Percentiles rank a stretch among this genome's conserved stretches.
These are phyloP conservation scores for Ochromonas danica DNA, from an alignment of 108 stramenopile genomes.

Conservation along the genomic window DNA sequence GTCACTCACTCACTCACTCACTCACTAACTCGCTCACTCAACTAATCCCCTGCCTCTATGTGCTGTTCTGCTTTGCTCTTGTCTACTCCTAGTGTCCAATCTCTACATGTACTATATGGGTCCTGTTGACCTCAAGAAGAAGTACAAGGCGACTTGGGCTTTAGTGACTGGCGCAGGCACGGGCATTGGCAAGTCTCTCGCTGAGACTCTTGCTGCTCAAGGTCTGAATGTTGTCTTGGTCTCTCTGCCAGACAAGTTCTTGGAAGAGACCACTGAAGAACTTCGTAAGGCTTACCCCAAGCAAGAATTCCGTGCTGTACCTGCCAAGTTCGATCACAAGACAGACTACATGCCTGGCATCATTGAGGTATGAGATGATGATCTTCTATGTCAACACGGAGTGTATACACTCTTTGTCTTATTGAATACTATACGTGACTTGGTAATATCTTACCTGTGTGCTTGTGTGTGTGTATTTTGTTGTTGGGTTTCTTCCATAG, in stretches of 20 bases:
- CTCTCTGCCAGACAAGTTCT: conserved; percentile 79
- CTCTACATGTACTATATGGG: conserved; percentile 42
- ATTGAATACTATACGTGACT: neutral
- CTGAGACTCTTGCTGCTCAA: conserved; percentile 82
- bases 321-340: conserved; percentile 76
- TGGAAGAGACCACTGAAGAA: conserved; percentile 77
- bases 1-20: no score
- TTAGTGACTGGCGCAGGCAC: conserved; percentile 90
- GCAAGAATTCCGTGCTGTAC: conserved; percentile 81
- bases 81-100: conserved; percentile 41
- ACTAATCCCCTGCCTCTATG: no score
- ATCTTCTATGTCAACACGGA: no score
- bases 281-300: conserved; percentile 70
- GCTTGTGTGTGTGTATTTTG: neutral
- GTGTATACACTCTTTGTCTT: neutral
- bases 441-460: neutral
- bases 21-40: no score
- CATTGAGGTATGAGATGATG: no score
- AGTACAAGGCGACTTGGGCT: conserved; percentile 85
- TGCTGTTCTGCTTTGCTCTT: no score
- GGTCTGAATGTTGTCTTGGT: conserved; percentile 97
- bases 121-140: conserved; percentile 57
- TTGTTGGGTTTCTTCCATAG: neutral
- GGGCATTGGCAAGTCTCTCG: conserved; percentile 92
- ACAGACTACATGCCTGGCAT: conserved; percentile 80